Percentiles rank a stretch among this genome's conserved stretches.
Evolutionary conservation across 176 grass and related monocot genomes (phyloP).

Genomic region (Juncus inflexus): DNA sequence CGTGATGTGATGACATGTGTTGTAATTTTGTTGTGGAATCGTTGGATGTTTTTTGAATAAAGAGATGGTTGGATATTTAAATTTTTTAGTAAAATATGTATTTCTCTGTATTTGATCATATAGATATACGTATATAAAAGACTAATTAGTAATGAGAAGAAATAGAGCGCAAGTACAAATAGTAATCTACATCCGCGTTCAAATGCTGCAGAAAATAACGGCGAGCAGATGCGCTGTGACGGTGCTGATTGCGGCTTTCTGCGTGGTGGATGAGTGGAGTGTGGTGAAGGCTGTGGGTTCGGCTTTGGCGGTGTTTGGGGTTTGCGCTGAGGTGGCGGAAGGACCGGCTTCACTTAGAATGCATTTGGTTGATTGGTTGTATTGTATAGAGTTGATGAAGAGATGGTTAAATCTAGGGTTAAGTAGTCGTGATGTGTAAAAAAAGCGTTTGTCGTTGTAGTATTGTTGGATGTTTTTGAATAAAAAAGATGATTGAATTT

Average conservation of each 20-base stretch:
- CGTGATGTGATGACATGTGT: slow-evolving; percentile 5
- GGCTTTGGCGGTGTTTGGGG: slow-evolving; percentile 57
- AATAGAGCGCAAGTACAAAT: no score
- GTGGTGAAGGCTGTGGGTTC: slow-evolving; percentile 39
- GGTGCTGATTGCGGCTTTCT: slow-evolving; percentile 61
- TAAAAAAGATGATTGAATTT: no score
- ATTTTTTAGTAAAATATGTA: background rate
- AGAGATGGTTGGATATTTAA: background rate
- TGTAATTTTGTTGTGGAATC: background rate
- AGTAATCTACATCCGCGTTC: no score
- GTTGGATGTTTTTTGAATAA: background rate
- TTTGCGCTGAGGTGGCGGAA: slow-evolving; percentile 60
- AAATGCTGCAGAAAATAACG: slow-evolving; percentile 82
- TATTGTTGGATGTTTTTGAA: no score
- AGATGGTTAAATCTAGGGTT: slow-evolving; percentile 35
- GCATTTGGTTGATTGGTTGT: slow-evolving; percentile 69
- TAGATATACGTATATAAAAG: no score
- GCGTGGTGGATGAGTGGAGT: slow-evolving; percentile 52
- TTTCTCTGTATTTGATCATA: background rate
- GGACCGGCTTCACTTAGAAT: slow-evolving; percentile 76
- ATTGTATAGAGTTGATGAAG: slow-evolving; percentile 40
- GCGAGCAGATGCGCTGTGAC: slow-evolving; percentile 71
- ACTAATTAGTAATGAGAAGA: no score
- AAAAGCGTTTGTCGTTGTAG: no score
- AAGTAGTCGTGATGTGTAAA: no score